phyloP scores from a whole-genome alignment of 768 basidiomycete genomes.

The Macrolepiota dolichaula region DNA sequence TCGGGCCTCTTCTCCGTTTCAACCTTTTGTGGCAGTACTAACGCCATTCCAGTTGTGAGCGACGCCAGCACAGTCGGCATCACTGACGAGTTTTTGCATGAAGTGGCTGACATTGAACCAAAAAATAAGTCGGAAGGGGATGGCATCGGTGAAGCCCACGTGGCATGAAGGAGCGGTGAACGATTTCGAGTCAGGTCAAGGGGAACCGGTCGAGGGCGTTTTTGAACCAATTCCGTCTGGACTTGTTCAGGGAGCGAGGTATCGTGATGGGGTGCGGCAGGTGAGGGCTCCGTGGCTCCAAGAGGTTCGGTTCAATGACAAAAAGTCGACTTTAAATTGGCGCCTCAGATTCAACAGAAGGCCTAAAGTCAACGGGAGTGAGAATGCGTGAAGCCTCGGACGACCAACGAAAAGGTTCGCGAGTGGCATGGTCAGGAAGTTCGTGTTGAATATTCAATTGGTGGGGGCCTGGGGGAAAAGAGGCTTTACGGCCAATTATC shows the following conservation, averaged over 20 bases:
- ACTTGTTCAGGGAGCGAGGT: background rate
- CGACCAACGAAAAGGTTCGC: constrained; percentile 5
- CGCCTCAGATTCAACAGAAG: constrained; percentile 26
- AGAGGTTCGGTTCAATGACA: constrained; percentile 13
- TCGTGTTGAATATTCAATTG: constrained; percentile 4
- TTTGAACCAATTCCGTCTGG: background rate
- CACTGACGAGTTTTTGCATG: constrained; percentile 15
- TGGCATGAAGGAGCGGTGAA: constrained; percentile 38
- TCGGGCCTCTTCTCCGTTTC: constrained; percentile 23
- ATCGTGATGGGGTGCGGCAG: background rate
- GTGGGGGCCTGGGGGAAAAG: constrained; percentile 4
- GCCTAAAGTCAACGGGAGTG: constrained; percentile 4
- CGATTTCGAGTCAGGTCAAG: constrained; percentile 19
- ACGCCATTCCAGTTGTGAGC: constrained; percentile 29
- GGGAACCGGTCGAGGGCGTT: constrained; percentile 25
- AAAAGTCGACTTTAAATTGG: constrained; percentile 30
- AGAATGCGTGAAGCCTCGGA: constrained; percentile 7
- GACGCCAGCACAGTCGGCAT: constrained; percentile 7
- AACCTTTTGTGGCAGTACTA: constrained; percentile 31
- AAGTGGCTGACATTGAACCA: constrained; percentile 16
- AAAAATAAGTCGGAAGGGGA: constrained; percentile 21
- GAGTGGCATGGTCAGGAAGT: background rate
- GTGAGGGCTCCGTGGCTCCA: background rate
- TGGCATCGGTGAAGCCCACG: constrained; percentile 32
- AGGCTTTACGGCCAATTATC: too few species aligned